These are phyloP conservation scores for Globisporangium acanthophoron DNA, from an alignment of 352 stramenopile genomes.

Conservation along the genomic window DNA sequence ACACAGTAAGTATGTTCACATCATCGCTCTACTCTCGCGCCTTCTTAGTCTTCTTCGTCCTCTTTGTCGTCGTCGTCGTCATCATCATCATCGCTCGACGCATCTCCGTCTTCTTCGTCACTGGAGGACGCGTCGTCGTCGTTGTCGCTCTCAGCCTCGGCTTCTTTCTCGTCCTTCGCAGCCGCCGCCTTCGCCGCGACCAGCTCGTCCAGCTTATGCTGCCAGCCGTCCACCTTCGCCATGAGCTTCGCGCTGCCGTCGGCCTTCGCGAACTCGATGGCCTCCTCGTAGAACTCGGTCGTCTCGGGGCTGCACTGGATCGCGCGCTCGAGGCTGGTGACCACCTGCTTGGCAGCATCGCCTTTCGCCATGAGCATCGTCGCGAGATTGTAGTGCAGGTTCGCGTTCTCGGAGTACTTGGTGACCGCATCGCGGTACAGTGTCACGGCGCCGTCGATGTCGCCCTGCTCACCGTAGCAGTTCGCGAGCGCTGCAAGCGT, in stretches of 20 bases:
- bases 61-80: constrained; percentile 1
- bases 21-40: neutral
- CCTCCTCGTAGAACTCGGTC: constrained; percentile 43
- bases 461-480: constrained; percentile 42
- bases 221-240: constrained; percentile 15
- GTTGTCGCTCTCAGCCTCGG: constrained; percentile 4
- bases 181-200: neutral
- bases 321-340: constrained; percentile 32
- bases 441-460: constrained; percentile 39
- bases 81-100: constrained; percentile 2
- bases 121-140: constrained; percentile 1
- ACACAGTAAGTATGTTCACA: neutral
- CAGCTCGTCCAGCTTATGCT: constrained; percentile 4
- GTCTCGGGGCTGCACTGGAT: constrained; percentile 35
- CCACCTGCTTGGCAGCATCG: constrained; percentile 10
- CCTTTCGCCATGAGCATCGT: constrained; percentile 54
- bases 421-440: constrained; percentile 38
- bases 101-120: neutral
- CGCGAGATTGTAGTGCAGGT: constrained; percentile 68
- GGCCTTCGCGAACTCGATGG: constrained; percentile 33
- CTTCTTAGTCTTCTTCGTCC: neutral
- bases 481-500: constrained; percentile 52
- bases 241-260: constrained; percentile 16
- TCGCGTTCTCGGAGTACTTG: constrained; percentile 33
- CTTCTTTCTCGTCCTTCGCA: constrained; percentile 5